Conservation (phyloP, 139 green algal genomes). For the Chlamydomonas sp. region DNA sequence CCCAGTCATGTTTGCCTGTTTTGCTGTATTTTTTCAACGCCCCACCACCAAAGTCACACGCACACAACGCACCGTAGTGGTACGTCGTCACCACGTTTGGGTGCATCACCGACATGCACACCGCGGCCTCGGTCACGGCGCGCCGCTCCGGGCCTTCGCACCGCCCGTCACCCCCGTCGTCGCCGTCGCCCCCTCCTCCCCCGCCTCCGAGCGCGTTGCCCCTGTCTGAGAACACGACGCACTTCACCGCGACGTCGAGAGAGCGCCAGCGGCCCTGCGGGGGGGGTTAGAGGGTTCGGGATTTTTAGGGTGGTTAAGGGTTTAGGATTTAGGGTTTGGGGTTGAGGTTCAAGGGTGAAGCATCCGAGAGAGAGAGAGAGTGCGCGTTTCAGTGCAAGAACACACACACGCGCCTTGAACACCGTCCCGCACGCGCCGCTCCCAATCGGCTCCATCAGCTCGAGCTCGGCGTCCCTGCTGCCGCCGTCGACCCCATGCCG, state of each 20-base stretch:
- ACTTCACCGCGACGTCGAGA: neutral
- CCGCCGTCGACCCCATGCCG: too few relatives aligned
- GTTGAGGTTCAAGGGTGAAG: neutral
- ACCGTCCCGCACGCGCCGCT: neutral
- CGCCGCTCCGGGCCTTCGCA: neutral
- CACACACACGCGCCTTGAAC: neutral
- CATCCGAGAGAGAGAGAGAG: neutral
- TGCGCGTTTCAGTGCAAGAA: neutral
- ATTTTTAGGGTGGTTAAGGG: too few relatives aligned
- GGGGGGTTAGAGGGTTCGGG: too few relatives aligned
- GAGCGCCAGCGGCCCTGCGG: neutral
- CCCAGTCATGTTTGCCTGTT: too few relatives aligned
- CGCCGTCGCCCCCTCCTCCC: neutral
- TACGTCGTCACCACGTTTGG: neutral
- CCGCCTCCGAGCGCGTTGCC: neutral
- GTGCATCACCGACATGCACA: neutral
- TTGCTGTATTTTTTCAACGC: too few relatives aligned
- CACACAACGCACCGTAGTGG: neutral
- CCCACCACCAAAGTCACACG: neutral
- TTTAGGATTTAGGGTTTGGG: neutral
- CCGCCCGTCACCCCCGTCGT: neutral
- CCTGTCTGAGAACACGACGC: neutral
- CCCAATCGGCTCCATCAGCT: neutral
- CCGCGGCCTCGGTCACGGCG: neutral
- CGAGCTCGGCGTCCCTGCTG: neutral